Evolutionary conservation across 371 early-diverging fungal species (phyloP).

Genomic region (Actinomucor elegans): DNA sequence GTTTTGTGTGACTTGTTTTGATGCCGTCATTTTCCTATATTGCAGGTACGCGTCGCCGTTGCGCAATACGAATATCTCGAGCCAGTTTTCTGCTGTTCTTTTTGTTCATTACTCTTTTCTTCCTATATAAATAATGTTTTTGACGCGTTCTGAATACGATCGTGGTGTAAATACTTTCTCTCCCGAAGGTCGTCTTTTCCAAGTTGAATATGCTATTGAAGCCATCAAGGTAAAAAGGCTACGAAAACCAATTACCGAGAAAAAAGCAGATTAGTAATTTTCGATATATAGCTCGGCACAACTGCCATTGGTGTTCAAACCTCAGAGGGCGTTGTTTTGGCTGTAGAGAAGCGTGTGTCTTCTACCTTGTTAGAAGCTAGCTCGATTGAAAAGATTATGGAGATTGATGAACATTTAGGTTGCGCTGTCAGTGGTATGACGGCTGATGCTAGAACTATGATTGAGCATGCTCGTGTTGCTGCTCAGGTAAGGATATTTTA

Average conservation of each 20-base stretch:
- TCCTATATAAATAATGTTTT: conserved; percentile 51
- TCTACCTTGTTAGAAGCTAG: conserved; percentile 89
- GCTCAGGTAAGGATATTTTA: conserved; percentile 70
- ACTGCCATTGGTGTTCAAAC: conserved; percentile 98
- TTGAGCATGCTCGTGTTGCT: conserved; percentile 96
- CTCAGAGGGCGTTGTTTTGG: conserved; percentile 89
- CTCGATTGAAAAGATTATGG: conserved; percentile 96
- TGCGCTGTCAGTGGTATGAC: conserved; percentile 98
- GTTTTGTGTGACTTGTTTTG: neutral
- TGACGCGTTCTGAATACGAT: conserved; percentile 93
- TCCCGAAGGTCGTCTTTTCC: conserved; percentile 98
- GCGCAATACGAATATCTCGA: no score
- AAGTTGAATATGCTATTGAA: conserved; percentile 99
- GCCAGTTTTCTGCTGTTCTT: no score
- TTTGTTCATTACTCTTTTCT: neutral
- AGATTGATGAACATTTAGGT: conserved; percentile 93
- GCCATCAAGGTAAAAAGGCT: conserved; percentile 87
- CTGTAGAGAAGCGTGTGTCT: conserved; percentile 96
- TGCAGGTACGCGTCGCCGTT: conserved; percentile 5
- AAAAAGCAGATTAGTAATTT: no score
- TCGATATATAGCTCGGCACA: conserved; percentile 85
- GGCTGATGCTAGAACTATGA: conserved; percentile 95
- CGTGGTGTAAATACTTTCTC: conserved; percentile 99
- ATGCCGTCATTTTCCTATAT: neutral
- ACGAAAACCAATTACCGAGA: no score